A percentile compares a stretch with the other conserved stretches of the same genome.
Evolutionary conservation across 495 filamentous ascomycete genomes (phyloP).

Genomic region (Venustampulla echinocandica): DNA sequence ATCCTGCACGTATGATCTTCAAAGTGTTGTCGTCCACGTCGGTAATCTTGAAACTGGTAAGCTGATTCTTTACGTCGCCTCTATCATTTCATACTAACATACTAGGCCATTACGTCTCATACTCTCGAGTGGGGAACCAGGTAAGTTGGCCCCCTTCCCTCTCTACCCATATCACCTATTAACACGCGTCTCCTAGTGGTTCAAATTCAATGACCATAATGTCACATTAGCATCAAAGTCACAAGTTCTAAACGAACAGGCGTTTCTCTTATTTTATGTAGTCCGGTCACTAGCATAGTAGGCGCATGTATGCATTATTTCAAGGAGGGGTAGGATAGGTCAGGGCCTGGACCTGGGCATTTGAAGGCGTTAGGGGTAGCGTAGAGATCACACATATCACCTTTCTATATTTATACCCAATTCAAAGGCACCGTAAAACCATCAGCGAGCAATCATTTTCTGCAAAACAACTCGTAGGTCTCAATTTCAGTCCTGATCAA

Average conservation of each 20-base stretch:
- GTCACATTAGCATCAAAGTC: conserved; percentile 70
- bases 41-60: conserved; percentile 68
- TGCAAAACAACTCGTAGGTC: conserved; percentile 4
- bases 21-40: conserved; percentile 77
- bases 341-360: too few relatives aligned
- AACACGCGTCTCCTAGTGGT: too few relatives aligned
- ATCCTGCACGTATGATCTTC: conserved; percentile 66
- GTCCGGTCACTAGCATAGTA: conserved; percentile 49
- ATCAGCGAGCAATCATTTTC: not conserved
- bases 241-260: conserved; percentile 71
- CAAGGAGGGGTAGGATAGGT: conserved; percentile 1
- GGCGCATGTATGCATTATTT: not conserved
- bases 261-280: conserved; percentile 84
- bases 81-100: not conserved
- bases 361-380: conserved; percentile 8
- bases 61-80: not conserved
- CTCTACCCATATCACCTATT: too few relatives aligned
- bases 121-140: conserved; percentile 68
- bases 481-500: not conserved
- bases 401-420: too few relatives aligned
- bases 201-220: conserved; percentile 83
- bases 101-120: conserved; percentile 76
- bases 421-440: conserved; percentile 1
- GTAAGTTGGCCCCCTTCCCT: conserved; percentile 33
- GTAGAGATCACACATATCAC: too few relatives aligned